Evolutionary conservation across 345 rosid species (phyloP), one percentile per base, ranked within the genome.

Genomic region (Clausena lansium): DNA sequence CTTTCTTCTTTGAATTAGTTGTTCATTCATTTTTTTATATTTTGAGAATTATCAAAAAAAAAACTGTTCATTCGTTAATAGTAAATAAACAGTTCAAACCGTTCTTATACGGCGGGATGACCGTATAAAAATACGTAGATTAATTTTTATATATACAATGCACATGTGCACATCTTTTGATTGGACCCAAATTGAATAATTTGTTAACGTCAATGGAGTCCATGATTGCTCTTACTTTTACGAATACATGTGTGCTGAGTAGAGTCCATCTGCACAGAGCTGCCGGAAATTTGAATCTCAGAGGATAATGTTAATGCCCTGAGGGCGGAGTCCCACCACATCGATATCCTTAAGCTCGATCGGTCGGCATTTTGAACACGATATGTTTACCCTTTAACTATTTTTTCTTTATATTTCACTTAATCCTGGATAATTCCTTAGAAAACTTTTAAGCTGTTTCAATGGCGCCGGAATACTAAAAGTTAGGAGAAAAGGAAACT

Each of bases 121-220:
- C 1, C 71, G 63, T 75, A 52, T 33, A 50, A 2, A 15, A 62
- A 63, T 74, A 45, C 67, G 19, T 24, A 5, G 27, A 74, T 24
- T 41, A 41, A 17, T 41, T 24, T 24, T 64, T n/a, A 25, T 59
- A n/a, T 9, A n/a, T 28, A 10, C 35, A 54, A 50, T 55, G 59
- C 45, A 66, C 61, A 75, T 75, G 70, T 32, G 70, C 59, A 30
- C 28, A 24, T 62, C 22, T 27, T 62, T 41, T 73, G 41, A 62
- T 28, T 62, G 68, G 68, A 62, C 55, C n/a, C 60, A 9, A 28
- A 25, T 30, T 28, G 19, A 39, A 59, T 30, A 45, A 11, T 70
- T 19, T 9, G 50, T 17, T 13, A 39, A 39, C 36, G 41, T 35
- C 62, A 22, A 57, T 54, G 61, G 45, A 52, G 30, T n/a, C 52